Conservation (phyloP, 2,329 filamentous ascomycete genomes). For the Sporothrix luriei region DNA sequence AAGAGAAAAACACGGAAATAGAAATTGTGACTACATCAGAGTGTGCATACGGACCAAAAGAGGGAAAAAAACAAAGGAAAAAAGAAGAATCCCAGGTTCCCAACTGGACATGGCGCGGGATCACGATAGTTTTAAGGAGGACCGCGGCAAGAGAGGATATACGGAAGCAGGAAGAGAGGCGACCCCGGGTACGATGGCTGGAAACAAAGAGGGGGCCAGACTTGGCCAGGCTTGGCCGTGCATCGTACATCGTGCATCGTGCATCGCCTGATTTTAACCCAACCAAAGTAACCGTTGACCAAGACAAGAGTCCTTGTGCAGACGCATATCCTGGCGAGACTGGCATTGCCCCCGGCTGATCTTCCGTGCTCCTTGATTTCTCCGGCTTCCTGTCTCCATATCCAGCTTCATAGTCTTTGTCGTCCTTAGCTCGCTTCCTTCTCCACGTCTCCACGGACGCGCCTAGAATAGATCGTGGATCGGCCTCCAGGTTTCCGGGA, state of each 20-base stretch:
- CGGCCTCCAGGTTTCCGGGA: conserved; percentile 25
- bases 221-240: neutral
- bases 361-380: conserved; percentile 27
- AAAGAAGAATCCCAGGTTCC: neutral
- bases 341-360: conserved; percentile 24
- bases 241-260: conserved; percentile 19
- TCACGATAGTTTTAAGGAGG: conserved; percentile 10
- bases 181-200: neutral
- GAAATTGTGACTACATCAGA: conserved; percentile 7
- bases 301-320: neutral
- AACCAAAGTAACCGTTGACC: neutral
- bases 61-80: neutral
- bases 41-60: conserved; percentile 3
- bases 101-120: neutral
- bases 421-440: neutral
- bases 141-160: conserved; percentile 12
- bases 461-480: conserved; percentile 21
- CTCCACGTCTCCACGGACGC: neutral
- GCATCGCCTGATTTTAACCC: conserved; percentile 10
- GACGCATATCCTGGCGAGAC: neutral
- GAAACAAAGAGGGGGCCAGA: conserved; percentile 12
- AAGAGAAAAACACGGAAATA: neutral
- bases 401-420: neutral
- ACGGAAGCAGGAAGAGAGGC: neutral
- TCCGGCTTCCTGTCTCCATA: neutral